Evolutionary conservation across 2,329 filamentous ascomycete species (phyloP).

Genomic region (Nannizzia gypsea): DNA sequence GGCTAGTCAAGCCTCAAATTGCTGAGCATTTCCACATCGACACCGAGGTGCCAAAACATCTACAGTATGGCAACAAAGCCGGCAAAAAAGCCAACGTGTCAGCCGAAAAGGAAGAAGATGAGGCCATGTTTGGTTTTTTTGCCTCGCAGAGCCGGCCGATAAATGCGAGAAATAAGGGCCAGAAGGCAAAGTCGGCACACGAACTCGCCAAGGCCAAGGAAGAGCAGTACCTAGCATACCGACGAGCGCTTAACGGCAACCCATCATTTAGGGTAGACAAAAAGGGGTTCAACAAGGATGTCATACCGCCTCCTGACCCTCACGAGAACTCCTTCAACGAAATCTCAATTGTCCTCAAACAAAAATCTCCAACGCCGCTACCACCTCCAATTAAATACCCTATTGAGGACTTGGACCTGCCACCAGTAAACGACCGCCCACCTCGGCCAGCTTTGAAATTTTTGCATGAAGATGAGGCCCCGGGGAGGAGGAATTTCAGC

Average conservation of each 20-base stretch:
- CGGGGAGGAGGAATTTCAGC: conserved; percentile 18
- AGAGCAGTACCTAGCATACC: conserved; percentile 39
- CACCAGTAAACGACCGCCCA: conserved; percentile 48
- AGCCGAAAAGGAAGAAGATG: conserved; percentile 46
- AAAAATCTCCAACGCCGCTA: conserved; percentile 27
- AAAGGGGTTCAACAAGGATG: conserved; percentile 10
- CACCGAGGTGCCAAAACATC: conserved; percentile 69
- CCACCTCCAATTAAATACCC: conserved; percentile 78
- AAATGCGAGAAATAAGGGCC: conserved; percentile 60
- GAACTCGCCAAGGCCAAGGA: conserved; percentile 38
- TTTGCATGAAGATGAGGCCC: conserved; percentile 49
- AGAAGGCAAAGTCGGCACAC: conserved; percentile 47
- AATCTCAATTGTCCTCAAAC: conserved; percentile 9
- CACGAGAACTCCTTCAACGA: conserved; percentile 1
- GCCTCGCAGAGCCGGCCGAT: conserved; percentile 46
- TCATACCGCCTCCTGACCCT: background rate
- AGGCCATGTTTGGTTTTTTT: conserved; percentile 42
- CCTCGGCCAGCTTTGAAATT: conserved; percentile 66
- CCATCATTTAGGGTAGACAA: conserved; percentile 26
- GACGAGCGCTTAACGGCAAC: conserved; percentile 35
- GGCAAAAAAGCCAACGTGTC: conserved; percentile 64
- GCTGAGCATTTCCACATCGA: conserved; percentile 77
- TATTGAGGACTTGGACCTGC: conserved; percentile 81
- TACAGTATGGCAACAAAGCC: conserved; percentile 69
- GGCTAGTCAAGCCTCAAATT: conserved; percentile 81